A percentile compares a stretch with the other conserved stretches of the same genome.
These are phyloP conservation scores for Ailanthus altissimus DNA, from an alignment of 345 rosid genomes.

Conservation along the genomic window DNA sequence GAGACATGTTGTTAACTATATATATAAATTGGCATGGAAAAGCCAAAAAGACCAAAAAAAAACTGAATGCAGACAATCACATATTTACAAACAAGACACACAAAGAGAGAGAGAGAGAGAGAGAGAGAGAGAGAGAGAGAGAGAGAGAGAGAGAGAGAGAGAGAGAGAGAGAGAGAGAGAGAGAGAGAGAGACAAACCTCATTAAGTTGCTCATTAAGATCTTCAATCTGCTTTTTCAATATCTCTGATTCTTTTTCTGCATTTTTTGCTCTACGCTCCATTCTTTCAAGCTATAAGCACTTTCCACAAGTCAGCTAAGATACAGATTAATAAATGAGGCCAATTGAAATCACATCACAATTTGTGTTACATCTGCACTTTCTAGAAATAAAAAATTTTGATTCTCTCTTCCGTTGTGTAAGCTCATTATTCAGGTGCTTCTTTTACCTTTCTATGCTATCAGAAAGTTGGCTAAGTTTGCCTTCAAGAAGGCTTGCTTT, in stretches of 20 bases:
- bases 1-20: neutral
- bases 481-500: conserved; percentile 66
- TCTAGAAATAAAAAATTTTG: conserved; percentile 65
- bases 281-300: conserved; percentile 70
- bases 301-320: conserved; percentile 24
- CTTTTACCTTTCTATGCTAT: conserved; percentile 70
- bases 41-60: neutral
- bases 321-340: neutral
- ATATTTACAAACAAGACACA: neutral
- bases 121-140: no score
- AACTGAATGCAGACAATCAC: neutral
- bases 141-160: no score
- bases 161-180: no score
- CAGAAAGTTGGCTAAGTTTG: conserved; percentile 60
- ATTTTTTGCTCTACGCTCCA: conserved; percentile 74
- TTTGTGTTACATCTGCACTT: conserved; percentile 64
- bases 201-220: conserved; percentile 54
- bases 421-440: conserved; percentile 61
- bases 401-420: conserved; percentile 63
- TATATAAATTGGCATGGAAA: neutral
- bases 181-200: conserved; percentile 48
- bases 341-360: conserved; percentile 3
- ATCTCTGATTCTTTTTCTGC: conserved; percentile 74
- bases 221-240: conserved; percentile 63
- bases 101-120: no score